A percentile compares a stretch with the other conserved stretches of the same genome.
phyloP scores from a whole-genome alignment of 768 basidiomycete genomes.

The Tylopilus subfusipes region DNA sequence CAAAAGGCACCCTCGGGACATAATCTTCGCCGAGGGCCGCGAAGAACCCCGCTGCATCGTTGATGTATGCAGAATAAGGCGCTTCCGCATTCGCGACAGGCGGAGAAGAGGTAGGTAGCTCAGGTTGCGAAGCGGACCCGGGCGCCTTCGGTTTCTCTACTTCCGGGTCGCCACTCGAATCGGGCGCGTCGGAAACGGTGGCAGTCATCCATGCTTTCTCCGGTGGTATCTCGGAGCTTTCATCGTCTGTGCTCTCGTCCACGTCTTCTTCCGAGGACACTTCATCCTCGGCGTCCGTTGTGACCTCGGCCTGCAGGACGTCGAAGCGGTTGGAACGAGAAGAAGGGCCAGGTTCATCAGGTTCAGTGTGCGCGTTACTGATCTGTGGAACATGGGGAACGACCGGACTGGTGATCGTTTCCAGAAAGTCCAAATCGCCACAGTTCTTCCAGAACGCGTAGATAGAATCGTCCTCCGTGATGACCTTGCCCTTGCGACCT shows the following conservation, averaged over 20 bases:
- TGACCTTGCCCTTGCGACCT: slow-evolving; percentile 25
- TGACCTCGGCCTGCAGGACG: slow-evolving; percentile 1
- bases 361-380: background rate
- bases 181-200: background rate
- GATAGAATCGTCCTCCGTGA: slow-evolving; percentile 26
- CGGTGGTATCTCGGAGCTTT: slow-evolving; percentile 3
- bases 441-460: slow-evolving; percentile 53
- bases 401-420: slow-evolving; percentile 2
- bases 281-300: background rate
- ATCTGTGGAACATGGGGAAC: background rate
- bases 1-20: slow-evolving; percentile 38
- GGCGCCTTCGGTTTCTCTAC: background rate
- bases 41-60: slow-evolving; percentile 36
- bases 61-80: slow-evolving; percentile 17
- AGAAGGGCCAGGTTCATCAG: background rate
- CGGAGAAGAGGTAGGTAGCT: background rate
- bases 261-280: background rate
- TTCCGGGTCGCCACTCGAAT: background rate
- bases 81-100: background rate
- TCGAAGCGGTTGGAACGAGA: slow-evolving; percentile 18
- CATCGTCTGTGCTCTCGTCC: slow-evolving; percentile 10
- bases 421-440: slow-evolving; percentile 47
- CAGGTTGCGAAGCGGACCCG: background rate
- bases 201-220: slow-evolving; percentile 34
- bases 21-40: slow-evolving; percentile 31